Base-by-base conservation (phyloP, 164 flowering plant species). In the Brasenia schreberi region DNA sequence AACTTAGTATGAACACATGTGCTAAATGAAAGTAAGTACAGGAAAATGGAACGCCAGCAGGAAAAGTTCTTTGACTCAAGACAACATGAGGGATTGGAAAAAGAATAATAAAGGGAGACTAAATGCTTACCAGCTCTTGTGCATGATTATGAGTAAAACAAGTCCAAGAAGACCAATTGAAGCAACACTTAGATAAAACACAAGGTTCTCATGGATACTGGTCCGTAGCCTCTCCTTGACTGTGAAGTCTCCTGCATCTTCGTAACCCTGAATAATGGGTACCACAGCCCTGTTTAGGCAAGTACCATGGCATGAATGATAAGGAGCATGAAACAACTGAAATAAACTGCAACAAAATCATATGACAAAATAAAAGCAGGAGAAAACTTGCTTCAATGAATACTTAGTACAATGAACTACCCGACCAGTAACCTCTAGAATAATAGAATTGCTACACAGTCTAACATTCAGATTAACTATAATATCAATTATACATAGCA, bases 161-260 rank as follows among this genome's bases (percentile, higher is more conserved):
- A 95, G 84, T 74, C 99, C 99, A 71, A 89, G 65, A 42, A 95
- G 79, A 64, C 94, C 99, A 68, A 92, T 78, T 11, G 80, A 74
- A 70, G 97, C 99, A 72, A 95, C 80, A 67, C 77, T 76, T 11
- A 84, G 72, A 77, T 95, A 95, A 80, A 95, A 95, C 62, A 92
- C 80, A 64, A 95, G 73, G 77, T 95, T 95, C 59, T 71, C 94
- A 64, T 77, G 97, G 19, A 90, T 66, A 67, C 99, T 95, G 65
- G 97, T 88, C 85, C 78, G 88, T 78, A 95, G 66, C 79, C 92
- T 81, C 77, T 83, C 97, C 61, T 69, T 75, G 64, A 89, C 70
- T 59, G 92, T 89, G 76, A 95, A 95, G 77, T 92, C 97, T 62
- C 99, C 99, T 71, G 97, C 99, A 86, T 95, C 99, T 86, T 95